phyloP scores from a whole-genome alignment of 257 asterid genomes.

The Solanum infundibuliforme region DNA sequence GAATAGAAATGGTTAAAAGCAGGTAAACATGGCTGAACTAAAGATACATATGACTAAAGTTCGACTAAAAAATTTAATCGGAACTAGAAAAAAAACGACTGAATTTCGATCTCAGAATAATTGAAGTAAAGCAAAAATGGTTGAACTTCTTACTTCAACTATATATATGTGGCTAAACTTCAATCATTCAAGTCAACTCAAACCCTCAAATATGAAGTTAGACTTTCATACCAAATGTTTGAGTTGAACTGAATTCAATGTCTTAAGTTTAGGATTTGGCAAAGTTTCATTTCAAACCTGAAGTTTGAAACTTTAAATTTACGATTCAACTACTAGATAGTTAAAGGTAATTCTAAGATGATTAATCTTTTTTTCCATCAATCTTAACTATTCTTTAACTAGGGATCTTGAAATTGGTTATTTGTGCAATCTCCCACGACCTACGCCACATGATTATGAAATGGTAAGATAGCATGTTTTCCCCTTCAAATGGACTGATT shows the following conservation, averaged over 20 bases:
- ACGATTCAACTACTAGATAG: neutral
- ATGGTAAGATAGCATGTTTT: neutral
- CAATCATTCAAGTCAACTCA: neutral
- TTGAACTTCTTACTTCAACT: neutral
- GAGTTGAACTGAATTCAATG: neutral
- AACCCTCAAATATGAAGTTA: neutral
- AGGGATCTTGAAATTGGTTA: neutral
- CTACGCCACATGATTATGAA: neutral
- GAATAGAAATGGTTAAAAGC: neutral
- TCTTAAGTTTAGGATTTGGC: neutral
- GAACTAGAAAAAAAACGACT: neutral
- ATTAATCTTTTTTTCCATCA: neutral
- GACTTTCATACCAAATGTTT: neutral
- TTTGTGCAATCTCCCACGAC: neutral
- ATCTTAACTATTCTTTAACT: neutral
- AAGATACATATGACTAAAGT: neutral
- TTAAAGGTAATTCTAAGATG: neutral
- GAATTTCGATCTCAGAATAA: no score
- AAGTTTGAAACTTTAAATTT: neutral
- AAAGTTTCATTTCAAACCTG: neutral
- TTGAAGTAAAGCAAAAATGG: neutral
- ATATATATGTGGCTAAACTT: neutral
- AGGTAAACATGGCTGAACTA: neutral
- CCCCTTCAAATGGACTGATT: neutral
- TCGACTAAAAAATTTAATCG: neutral